These are phyloP conservation scores for Paecilomyces fulvus DNA, from an alignment of 2,329 filamentous ascomycete genomes.

Conservation along the genomic window DNA sequence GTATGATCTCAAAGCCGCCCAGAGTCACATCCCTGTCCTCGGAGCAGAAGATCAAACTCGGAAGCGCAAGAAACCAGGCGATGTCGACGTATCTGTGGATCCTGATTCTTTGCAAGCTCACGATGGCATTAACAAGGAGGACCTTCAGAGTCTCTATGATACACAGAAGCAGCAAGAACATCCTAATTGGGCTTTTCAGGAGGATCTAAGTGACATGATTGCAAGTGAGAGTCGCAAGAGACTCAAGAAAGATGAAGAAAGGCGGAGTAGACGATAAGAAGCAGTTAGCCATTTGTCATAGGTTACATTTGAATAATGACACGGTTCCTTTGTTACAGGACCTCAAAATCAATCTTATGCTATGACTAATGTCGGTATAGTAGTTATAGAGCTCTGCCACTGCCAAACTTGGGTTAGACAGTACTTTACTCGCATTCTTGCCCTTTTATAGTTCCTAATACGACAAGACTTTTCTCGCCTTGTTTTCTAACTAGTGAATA, in stretches of 20 bases:
- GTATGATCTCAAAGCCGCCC: conserved; percentile 69
- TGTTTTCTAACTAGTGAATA: too few relatives aligned
- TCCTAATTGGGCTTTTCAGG: conserved; percentile 68
- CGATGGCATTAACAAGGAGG: conserved; percentile 76
- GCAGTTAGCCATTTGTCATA: neutral
- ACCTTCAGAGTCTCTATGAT: conserved; percentile 72
- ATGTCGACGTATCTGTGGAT: conserved; percentile 88
- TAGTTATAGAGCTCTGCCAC: too few relatives aligned
- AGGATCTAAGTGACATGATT: conserved; percentile 94
- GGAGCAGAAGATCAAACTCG: conserved; percentile 68
- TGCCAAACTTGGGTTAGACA: too few relatives aligned
- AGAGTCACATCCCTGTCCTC: conserved; percentile 59
- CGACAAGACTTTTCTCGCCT: too few relatives aligned
- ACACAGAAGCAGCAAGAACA: conserved; percentile 58
- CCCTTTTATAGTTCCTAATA: too few relatives aligned
- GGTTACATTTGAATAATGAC: neutral
- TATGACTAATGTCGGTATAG: too few relatives aligned
- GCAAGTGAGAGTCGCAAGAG: conserved; percentile 85
- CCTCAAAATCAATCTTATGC: too few relatives aligned
- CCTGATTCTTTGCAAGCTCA: conserved; percentile 67
- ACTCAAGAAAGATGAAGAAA: conserved; percentile 78
- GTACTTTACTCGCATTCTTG: too few relatives aligned
- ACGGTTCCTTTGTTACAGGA: neutral
- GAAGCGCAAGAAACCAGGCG: conserved; percentile 92
- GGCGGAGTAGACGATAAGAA: conserved; percentile 48